Conservation (phyloP, 2,329 filamentous ascomycete genomes). For the Pseudogymnoascus pannorum region DNA sequence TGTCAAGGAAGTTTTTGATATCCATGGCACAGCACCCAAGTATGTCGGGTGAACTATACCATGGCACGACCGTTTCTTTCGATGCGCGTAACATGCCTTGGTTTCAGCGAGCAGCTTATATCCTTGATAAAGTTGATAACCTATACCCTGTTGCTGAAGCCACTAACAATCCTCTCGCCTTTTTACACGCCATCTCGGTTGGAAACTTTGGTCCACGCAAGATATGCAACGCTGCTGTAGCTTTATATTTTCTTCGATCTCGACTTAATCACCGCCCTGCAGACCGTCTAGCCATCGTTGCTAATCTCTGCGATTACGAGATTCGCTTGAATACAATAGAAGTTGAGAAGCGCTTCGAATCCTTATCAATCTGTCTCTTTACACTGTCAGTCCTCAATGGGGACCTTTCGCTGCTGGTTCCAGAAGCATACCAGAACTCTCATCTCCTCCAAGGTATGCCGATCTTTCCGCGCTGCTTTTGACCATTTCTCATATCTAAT, state of each 20-base stretch:
- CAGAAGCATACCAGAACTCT: constrained; percentile 6
- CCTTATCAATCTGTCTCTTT: constrained; percentile 6
- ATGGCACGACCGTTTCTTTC: too few relatives aligned
- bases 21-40: too few relatives aligned
- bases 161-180: neutral
- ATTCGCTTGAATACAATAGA: constrained; percentile 12
- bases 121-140: too few relatives aligned
- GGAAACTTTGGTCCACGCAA: neutral
- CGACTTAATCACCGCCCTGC: constrained; percentile 11
- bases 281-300: constrained; percentile 16
- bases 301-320: constrained; percentile 16
- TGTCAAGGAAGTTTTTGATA: too few relatives aligned
- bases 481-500: too few relatives aligned
- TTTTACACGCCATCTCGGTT: neutral
- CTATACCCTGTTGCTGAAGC: neutral
- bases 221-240: constrained; percentile 15
- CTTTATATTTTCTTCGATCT: constrained; percentile 12
- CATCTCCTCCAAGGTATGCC: too few relatives aligned
- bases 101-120: too few relatives aligned
- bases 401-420: constrained; percentile 13
- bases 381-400: constrained; percentile 15
- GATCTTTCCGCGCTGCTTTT: too few relatives aligned
- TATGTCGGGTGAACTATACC: too few relatives aligned
- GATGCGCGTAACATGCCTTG: too few relatives aligned
- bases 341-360: constrained; percentile 8